Percentiles rank a stretch among this genome's conserved stretches.
These are phyloP conservation scores for Calendula officinalis DNA, from an alignment of 129 eudicot species.

Conservation along the genomic window DNA sequence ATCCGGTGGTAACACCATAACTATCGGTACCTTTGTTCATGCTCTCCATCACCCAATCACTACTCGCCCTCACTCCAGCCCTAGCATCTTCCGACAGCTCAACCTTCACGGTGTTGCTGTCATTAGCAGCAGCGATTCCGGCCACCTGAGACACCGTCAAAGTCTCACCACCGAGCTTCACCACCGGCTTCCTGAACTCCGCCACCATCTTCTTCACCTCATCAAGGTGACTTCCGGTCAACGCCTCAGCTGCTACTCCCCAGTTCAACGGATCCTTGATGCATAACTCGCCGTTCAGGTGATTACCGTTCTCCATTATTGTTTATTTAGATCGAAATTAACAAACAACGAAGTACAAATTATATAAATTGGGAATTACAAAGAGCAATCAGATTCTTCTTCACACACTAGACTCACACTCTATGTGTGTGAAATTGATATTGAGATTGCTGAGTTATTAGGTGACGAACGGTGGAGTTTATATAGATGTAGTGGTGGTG, in stretches of 20 bases:
- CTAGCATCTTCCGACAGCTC: constrained; percentile 37
- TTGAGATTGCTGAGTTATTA: constrained; percentile 34
- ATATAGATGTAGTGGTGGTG: constrained; percentile 23
- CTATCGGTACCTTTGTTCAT: constrained; percentile 44
- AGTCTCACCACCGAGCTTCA: constrained; percentile 60
- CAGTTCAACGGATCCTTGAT: constrained; percentile 62
- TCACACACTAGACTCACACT: constrained; percentile 40
- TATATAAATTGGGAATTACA: not conserved
- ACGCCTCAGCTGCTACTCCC: constrained; percentile 56
- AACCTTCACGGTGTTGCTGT: constrained; percentile 24
- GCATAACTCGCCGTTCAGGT: constrained; percentile 34
- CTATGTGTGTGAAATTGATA: constrained; percentile 23
- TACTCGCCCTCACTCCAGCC: constrained; percentile 40
- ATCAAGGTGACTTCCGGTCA: constrained; percentile 64
- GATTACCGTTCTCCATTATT: constrained; percentile 32
- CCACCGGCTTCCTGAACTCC: constrained; percentile 56
- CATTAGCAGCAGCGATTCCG: constrained; percentile 40
- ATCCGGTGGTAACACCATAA: constrained; percentile 42
- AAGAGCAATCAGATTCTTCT: not conserved
- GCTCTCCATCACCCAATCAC: constrained; percentile 36
- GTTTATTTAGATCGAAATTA: not conserved
- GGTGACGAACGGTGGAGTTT: constrained; percentile 2
- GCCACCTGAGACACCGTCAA: constrained; percentile 69
- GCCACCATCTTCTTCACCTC: constrained; percentile 74
- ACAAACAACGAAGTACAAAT: not conserved